Evolutionary conservation across 495 filamentous ascomycete species (phyloP).

Genomic region (Chlorociboria aeruginascens): DNA sequence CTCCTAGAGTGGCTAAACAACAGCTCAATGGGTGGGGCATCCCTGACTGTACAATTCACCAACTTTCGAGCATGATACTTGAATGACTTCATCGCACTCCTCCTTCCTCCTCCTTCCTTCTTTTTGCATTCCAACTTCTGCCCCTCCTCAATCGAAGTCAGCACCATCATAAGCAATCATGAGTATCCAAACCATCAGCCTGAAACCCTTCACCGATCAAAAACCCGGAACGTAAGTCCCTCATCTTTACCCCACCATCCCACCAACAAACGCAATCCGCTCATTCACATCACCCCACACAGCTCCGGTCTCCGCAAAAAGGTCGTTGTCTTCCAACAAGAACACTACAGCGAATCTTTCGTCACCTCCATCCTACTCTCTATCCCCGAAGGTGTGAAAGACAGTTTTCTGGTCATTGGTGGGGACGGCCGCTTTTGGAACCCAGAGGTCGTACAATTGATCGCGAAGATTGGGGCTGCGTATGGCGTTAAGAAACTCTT

Average conservation of each 20-base stretch:
- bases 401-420: constrained; percentile 86
- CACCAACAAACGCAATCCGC: constrained; percentile 15
- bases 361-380: constrained; percentile 86
- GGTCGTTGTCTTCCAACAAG: constrained; percentile 92
- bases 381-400: constrained; percentile 87
- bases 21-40: too few relatives aligned
- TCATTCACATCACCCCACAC: too few relatives aligned
- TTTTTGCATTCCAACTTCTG: background rate
- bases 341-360: constrained; percentile 92
- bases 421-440: constrained; percentile 98
- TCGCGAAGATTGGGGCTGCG: constrained; percentile 91
- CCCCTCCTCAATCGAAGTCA: constrained; percentile 1
- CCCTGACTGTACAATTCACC: too few relatives aligned
- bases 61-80: too few relatives aligned
- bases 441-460: constrained; percentile 87
- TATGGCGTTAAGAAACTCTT: constrained; percentile 98
- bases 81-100: background rate
- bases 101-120: constrained; percentile 11
- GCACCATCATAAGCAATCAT: constrained; percentile 8
- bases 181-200: constrained; percentile 59
- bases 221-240: constrained; percentile 94
- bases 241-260: constrained; percentile 21
- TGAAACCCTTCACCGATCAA: constrained; percentile 82
- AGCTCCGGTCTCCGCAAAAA: constrained; percentile 98
- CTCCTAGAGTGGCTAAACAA: too few relatives aligned